Evolutionary conservation across 2,329 filamentous ascomycete genomes (phyloP), one percentile per base, ranked within the genome.

Genomic region (Colletotrichum agaves): DNA sequence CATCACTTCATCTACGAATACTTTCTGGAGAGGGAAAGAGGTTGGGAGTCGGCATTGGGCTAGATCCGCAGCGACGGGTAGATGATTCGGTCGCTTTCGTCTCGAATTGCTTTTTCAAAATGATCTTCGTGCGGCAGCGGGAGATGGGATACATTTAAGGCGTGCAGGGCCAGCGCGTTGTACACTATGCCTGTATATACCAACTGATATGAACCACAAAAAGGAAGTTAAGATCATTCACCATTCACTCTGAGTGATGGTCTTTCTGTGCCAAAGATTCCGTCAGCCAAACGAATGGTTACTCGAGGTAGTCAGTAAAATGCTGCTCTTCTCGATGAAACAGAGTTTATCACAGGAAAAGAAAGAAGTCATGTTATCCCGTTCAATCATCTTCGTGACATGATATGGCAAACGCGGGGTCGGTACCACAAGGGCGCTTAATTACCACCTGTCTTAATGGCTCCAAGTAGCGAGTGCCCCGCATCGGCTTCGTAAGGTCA

Each of bases 101-200:
- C 39, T 60, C 49, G 61, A 60, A 11, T 46, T 53, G 44, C 15
- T 23, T 49, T 19, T 46, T 17, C 41, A 44, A 44, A 23, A 17
- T 23, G 43, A 15, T 41, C 33, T 31, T 31, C 41, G 47, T 63
- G 41, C 35, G 33, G 55, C 31, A 68, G 61, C 61, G 61, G 41
- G 17, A 37, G 60, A 46, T 31, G 27, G 39, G 39, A 60, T 68
- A 68, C 65, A 55, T 67, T 49, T 63, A 53, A 41, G 61, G 53
- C 55, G 55, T 27, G 61, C 35, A 60, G 55, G 41, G 47, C 47
- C 41, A 52, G 61, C 61, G 33, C 65, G 53, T 60, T 68, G 65
- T 68, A 65, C 41, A 68, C 43, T 68, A 66, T 57, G 49, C 41
- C 50, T 69, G 62, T 67, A 69, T 66, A 69, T 69, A 69, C 39